Evolutionary conservation across 2,329 filamentous ascomycete species (phyloP), one percentile per base, ranked within the genome.

Genomic region (Ophiostoma himal-ulmi): DNA sequence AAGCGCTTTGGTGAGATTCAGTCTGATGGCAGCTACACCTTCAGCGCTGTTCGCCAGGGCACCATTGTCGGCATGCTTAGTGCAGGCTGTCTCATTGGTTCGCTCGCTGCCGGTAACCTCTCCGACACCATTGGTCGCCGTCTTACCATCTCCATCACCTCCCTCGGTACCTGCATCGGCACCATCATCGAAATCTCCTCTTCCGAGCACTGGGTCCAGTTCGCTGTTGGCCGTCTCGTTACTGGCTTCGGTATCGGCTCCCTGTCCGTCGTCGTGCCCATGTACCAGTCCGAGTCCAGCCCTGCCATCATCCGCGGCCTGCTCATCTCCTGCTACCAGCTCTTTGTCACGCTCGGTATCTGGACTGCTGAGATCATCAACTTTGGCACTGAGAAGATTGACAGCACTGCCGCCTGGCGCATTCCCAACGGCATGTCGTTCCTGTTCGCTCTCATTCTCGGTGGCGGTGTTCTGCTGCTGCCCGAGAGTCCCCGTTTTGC

Each of bases 401-500:
- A 82, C 34, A 83, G 88, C 74, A 83, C 84, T 0, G 84, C 85
- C 3, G 85, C 82, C 13, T 90, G 89, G 78, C 84, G 87, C 0
- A 89, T 89, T 69, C 88, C 88, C 14, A 83, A 89, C 70, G 86
- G 83, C 2, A 75, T 89, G 0, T 87, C 89, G 75, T 90, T 92
- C 72, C 81, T 84, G 1, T 93, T 89, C 88, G 86, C 89, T 3
- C 77, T 91, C 37, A 83, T 92, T 72, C 83, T 93, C 34, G 84
- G 88, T 70, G 62, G 74, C 54, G 90, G 90, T 70, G 86, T 93
- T 81, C 72, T 89, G 37, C 72, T 91, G 68, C 83, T 93, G 1
- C 90, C 90, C 7, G 91, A 93, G 77, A 91, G 90, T 0, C 90
- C 90, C 1, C 86, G 91, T n/a, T 93, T 82, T 77, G 81, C 90